Base-by-base conservation (phyloP, 2,329 filamentous ascomycete species). In the Trichoderma atrobrunneum region DNA sequence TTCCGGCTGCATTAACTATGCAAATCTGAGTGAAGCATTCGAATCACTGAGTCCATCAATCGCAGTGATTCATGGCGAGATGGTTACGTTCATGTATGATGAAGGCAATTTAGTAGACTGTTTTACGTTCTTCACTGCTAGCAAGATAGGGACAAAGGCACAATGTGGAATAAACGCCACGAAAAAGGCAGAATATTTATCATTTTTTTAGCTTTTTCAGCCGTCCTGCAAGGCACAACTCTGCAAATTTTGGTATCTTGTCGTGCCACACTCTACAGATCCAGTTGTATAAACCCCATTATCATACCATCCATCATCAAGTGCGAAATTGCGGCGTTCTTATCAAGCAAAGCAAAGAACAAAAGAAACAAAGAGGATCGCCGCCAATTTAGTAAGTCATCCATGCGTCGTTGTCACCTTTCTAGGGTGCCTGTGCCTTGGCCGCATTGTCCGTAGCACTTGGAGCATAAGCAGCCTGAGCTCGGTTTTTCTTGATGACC, bases 401-500 rank as follows among this genome's bases (percentile, higher is more conserved):
- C 65, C 66, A 67, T 62, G 60, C 39, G 63, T 43, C 60, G 32
- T 63, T 69, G 56, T 76, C 75, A 76, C 72, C 71, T 61, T 72
- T 75, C 80, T 82, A 81, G 73, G 77, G 74, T 71, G 78, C 78
- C 71, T 76, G 74, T 71, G 78, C 78, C 71, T 76, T 64, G 78
- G 72, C 73, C 77, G 73, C 68, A 57, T 76, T 77, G 67, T 84
- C 83, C 21, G 82, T 84, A 39, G 83, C 83, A 70, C 82, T 85
- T 4, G 86, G 86, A 2, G 84, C 85, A 74, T 86, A 87, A 63
- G 82, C 84, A 24, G 88, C 85, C 79, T 88, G 87, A 28, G 88
- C 88, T 75, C 88, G 84, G 76, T 87, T 89, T 74, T 88, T 89
- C 84, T 93, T 94, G 85, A 95, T 93, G 69, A 95, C 91, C 68